These are phyloP conservation scores for Mycena leptocephala DNA, from an alignment of 768 basidiomycete species.

Conservation along the genomic window DNA sequence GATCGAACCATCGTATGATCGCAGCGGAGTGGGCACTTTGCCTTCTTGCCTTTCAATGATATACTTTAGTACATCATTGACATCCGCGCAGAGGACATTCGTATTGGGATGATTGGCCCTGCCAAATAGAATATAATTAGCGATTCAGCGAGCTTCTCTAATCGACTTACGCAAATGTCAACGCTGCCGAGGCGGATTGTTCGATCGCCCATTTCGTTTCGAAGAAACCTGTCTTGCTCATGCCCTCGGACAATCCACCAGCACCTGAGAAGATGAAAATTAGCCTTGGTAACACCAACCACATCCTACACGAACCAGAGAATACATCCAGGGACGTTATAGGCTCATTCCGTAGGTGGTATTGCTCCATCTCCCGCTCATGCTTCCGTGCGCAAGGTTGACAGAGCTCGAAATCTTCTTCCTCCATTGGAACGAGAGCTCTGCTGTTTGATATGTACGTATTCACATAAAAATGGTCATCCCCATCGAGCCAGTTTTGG, in stretches of 20 bases:
- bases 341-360: not conserved
- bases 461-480: constrained; percentile 17
- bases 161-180: constrained; percentile 57
- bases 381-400: not conserved
- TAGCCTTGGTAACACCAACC: not conserved
- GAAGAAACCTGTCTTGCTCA: constrained; percentile 58
- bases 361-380: not conserved
- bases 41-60: constrained; percentile 3
- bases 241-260: constrained; percentile 65
- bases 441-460: not conserved
- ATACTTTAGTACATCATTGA: constrained; percentile 4
- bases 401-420: constrained; percentile 3
- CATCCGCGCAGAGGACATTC: not conserved
- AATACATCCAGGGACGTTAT: constrained; percentile 6
- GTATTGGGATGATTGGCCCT: constrained; percentile 24
- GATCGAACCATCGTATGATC: not conserved
- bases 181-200: constrained; percentile 59
- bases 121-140: not conserved
- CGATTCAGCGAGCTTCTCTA: not conserved
- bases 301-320: not conserved
- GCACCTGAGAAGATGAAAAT: constrained; percentile 47
- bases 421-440: not conserved
- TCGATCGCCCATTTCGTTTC: constrained; percentile 68
- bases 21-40: not conserved
- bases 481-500: constrained; percentile 12